phyloP scores from a whole-genome alignment of 2,329 filamentous ascomycete species.

The Ophiocordyceps camponoti-rufipedis region DNA sequence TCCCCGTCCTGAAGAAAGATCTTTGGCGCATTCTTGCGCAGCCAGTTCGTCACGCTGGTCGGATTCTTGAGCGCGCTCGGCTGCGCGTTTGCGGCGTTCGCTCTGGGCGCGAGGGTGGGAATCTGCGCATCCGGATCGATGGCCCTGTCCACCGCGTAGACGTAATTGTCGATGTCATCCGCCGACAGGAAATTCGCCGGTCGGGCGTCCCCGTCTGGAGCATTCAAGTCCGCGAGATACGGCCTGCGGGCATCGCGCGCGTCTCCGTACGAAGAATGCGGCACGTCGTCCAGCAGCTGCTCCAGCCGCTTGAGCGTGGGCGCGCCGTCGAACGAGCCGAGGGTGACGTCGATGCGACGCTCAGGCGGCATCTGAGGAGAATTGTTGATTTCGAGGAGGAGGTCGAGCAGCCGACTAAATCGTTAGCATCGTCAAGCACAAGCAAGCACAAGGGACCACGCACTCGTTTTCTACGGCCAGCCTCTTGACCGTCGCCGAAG shows the following conservation, averaged over 20 bases:
- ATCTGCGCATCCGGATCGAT: constrained; percentile 25
- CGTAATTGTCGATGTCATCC: constrained; percentile 57
- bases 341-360: constrained; percentile 54
- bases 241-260: constrained; percentile 46
- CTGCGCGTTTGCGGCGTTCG: constrained; percentile 9
- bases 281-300: constrained; percentile 31
- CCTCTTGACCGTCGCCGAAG: constrained; percentile 62
- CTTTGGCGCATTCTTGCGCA: constrained; percentile 67
- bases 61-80: constrained; percentile 41
- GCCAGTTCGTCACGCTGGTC: constrained; percentile 89
- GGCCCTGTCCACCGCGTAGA: constrained; percentile 41
- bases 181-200: constrained; percentile 49
- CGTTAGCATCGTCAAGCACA: constrained; percentile 2
- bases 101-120: constrained; percentile 32
- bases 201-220: constrained; percentile 31
- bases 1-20: constrained; percentile 55
- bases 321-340: constrained; percentile 17
- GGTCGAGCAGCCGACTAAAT: constrained; percentile 64
- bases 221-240: constrained; percentile 28
- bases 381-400: constrained; percentile 80
- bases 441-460: constrained; percentile 9
- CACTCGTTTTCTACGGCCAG: constrained; percentile 89
- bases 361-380: constrained; percentile 58
- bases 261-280: constrained; percentile 30
- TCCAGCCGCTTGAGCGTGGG: constrained; percentile 27